Percentiles rank a stretch among this genome's conserved stretches.
phyloP scores from a whole-genome alignment of 441 rosid species.

The Corymbia citriodora region DNA sequence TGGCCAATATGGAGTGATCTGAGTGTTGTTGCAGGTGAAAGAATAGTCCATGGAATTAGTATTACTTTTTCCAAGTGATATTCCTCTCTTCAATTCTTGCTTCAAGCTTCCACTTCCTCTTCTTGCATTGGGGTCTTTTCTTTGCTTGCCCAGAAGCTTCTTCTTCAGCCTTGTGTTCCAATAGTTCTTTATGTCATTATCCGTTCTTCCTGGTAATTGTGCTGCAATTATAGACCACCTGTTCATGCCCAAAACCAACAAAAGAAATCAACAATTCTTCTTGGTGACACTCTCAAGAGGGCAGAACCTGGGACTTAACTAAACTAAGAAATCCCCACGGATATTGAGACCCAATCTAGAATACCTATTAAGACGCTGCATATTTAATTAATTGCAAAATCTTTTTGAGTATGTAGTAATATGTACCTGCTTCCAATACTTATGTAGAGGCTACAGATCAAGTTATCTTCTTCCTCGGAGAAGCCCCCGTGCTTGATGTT shows the following conservation, averaged over 20 bases:
- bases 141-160: conserved; percentile 46
- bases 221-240: conserved; percentile 55
- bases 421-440: conserved; percentile 46
- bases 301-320: neutral
- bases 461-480: conserved; percentile 40
- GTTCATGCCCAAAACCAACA: neutral
- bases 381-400: neutral
- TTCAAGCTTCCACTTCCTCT: neutral
- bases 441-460: conserved; percentile 36
- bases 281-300: neutral
- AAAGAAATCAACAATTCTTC: neutral
- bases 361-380: neutral
- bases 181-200: conserved; percentile 49
- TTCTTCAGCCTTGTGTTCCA: conserved; percentile 52
- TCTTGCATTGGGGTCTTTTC: conserved; percentile 25
- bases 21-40: conserved; percentile 8
- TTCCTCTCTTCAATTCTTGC: conserved; percentile 18
- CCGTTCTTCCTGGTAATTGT: conserved; percentile 48
- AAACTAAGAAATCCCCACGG: neutral
- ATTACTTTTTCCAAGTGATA: neutral
- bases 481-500: conserved; percentile 44
- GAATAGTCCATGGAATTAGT: conserved; percentile 7
- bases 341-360: neutral
- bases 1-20: conserved; percentile 34
- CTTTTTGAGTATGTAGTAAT: neutral